These are phyloP conservation scores for Salvia sclarea DNA, from an alignment of 305 asterid species.

Conservation along the genomic window DNA sequence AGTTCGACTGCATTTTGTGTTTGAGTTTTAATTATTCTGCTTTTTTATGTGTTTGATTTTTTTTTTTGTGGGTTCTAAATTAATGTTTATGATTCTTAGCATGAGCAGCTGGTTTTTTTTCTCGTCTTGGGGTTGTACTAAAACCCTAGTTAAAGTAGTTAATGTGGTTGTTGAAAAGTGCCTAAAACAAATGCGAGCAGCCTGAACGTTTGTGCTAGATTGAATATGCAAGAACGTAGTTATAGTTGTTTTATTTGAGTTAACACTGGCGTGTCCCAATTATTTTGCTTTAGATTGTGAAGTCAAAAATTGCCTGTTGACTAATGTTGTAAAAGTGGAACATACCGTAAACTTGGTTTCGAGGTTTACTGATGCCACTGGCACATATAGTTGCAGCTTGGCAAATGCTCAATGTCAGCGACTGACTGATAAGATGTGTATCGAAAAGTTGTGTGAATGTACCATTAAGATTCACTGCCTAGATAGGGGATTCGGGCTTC, in stretches of 20 bases:
- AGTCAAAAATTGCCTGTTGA: neutral
- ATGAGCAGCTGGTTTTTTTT: neutral
- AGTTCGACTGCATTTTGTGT: neutral
- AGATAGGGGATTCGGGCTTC: neutral
- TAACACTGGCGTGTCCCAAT: neutral
- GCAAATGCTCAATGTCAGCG: neutral
- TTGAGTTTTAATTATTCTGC: neutral
- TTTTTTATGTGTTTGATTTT: neutral
- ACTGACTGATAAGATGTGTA: neutral
- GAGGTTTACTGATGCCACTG: neutral
- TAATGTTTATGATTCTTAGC: neutral
- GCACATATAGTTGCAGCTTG: no score
- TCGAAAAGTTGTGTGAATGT: neutral
- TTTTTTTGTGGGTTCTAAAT: neutral
- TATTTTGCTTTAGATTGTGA: neutral
- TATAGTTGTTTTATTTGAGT: neutral
- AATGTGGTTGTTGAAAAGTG: neutral
- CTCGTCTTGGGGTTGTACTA: neutral
- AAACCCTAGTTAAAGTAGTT: constrained; percentile 24
- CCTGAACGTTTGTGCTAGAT: neutral
- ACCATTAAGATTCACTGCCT: neutral
- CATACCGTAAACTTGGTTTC: no score
- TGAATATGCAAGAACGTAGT: neutral
- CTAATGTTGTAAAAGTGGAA: neutral
- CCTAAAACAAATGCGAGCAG: neutral